Base-by-base conservation (phyloP, 176 grass and related monocot species). In the Hyparrhenia diplandra region DNA sequence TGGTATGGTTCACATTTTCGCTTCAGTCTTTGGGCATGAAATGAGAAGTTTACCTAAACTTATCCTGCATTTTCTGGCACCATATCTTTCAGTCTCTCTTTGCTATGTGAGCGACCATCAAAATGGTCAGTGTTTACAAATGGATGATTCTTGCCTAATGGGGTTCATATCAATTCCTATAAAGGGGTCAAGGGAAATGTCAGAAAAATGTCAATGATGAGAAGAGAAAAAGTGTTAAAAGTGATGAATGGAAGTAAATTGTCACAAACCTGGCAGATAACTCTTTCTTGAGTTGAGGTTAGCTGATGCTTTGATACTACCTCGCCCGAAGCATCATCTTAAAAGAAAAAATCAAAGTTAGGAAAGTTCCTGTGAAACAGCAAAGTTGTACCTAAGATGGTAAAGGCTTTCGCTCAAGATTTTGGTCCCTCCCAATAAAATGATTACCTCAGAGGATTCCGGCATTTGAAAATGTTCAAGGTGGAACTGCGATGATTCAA, bases 241-340 rank as follows among this genome's bases (percentile, higher is more conserved):
- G 3, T 2, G 3, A 28, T 1, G 3, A 49, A 78, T 49, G 42
- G 7, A 79, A 67, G 57, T 36, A 68, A 42, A 47, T 40, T 54
- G 20, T 62, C 55, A 76, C 73, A 76, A 79, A 97, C 95, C 95
- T 90, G 69, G 31, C 41, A 79, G 81, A 69, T 81, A 37, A 71
- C 64, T 74, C 78, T 84, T 58, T 78, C 85, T 52, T 88, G 86
- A 45, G 71, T 78, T 74, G 78, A 79, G 84, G 74, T 58, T 84
- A 93, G 65, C 61, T 94, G 92, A 62, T 83, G 86, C 43, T 76
- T 90, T 74, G 80, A 69, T 67, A 87, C 82, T 10, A 91, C 74
- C 14, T 93, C 86, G 6, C 75, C 81, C 57, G 32, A 81, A 98
- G 90, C 49, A 94, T 85, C 74, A 87, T 84, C 95, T 98, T 87